Conservation (phyloP, 768 basidiomycete species). For the Trichaptum fuscoviolaceum region DNA sequence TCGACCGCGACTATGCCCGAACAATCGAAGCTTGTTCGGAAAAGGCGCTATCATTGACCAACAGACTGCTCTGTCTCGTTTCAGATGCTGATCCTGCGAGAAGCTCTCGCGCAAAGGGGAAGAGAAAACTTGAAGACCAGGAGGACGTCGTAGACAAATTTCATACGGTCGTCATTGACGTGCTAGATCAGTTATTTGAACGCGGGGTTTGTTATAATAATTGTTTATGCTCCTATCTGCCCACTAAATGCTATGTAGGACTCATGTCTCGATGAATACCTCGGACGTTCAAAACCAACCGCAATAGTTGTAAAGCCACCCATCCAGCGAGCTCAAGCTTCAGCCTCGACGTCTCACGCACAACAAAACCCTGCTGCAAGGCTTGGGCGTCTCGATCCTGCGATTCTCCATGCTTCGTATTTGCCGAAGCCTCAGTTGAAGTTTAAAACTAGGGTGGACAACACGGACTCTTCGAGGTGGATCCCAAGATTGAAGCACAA, state of each 20-base stretch:
- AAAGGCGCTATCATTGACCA: slow-evolving; percentile 60
- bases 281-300: slow-evolving; percentile 64
- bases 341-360: slow-evolving; percentile 14
- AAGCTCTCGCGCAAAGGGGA: slow-evolving; percentile 42
- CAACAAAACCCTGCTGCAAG: slow-evolving; percentile 24
- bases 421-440: slow-evolving; percentile 76
- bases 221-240: neutral
- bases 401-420: slow-evolving; percentile 68
- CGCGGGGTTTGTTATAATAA: slow-evolving; percentile 51
- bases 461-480: slow-evolving; percentile 54
- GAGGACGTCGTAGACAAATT: slow-evolving; percentile 87
- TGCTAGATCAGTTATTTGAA: slow-evolving; percentile 82
- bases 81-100: slow-evolving; percentile 34
- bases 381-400: slow-evolving; percentile 48
- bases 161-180: slow-evolving; percentile 69
- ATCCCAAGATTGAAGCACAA: slow-evolving; percentile 68
- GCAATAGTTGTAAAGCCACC: slow-evolving; percentile 53
- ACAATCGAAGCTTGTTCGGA: slow-evolving; percentile 67
- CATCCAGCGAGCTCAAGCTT: slow-evolving; percentile 15
- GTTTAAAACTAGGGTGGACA: slow-evolving; percentile 60
- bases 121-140: slow-evolving; percentile 51
- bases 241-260: slow-evolving; percentile 45
- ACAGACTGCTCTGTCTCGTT: slow-evolving; percentile 53
- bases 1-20: slow-evolving; percentile 64
- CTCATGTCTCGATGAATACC: slow-evolving; percentile 71